Evolutionary conservation across 345 rosid species (phyloP), one percentile per base, ranked within the genome.

Genomic region (Eutrema yunnanense): DNA sequence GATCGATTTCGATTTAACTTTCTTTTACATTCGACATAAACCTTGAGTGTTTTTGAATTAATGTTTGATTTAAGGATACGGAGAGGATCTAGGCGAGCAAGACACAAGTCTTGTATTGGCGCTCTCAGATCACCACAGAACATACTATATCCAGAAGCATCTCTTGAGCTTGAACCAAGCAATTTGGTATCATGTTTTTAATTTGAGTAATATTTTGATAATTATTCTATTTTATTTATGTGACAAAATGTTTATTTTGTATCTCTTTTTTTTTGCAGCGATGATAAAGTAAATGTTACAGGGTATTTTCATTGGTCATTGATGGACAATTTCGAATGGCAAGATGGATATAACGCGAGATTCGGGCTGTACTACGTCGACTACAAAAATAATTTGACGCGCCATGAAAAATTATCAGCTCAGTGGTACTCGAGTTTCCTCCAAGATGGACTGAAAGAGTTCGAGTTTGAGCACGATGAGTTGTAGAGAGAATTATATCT

Each of bases 321-420:
- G 52, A 69, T 55, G 79, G 79, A 75, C 10, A 75, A 47, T 43
- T 69, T 69, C 2, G 74, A 75, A 14, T 44, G 79, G 79, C 74
- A 75, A 75, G 70, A 75, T 0, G 74, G 79, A 38, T 69, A 75
- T 58, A 61, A 5, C 0, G 33, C 79, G 11, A 69, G 79, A 13
- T 75, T 75, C 6, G 79, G 74, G 2, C 59, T 75, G 0, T 55
- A 75, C 44, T 62, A 62, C 8, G 59, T 62, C 44, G 79, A 69
- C 19, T 47, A 67, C 70, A 53, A 76, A 9, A 70, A 69, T 37
- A 76, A 69, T 37, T 33, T 76, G 75, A 76, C 75, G 0, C 79
- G 79, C 13, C 75, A 69, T 5, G 65, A 76, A 19, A 76, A 76
- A 40, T 30, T 48, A 37, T 76, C 75, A 13, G 79, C 71, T 0